phyloP scores from a whole-genome alignment of 257 asterid genomes.

The Solanum acaule region DNA sequence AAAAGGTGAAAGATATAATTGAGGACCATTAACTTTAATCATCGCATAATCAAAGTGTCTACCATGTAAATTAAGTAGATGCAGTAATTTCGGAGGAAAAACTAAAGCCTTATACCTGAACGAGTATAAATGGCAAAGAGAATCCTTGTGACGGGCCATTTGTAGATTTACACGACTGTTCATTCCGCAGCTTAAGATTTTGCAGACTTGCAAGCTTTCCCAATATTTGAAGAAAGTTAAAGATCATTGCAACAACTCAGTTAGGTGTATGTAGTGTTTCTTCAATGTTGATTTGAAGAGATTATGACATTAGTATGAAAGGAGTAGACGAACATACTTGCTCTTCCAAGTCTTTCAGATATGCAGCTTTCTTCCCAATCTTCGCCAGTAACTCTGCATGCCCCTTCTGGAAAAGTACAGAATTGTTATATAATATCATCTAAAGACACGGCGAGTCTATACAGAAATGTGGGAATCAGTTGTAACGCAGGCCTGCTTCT shows the following conservation, averaged over 20 bases:
- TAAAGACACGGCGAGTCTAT: background rate
- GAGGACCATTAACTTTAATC: background rate
- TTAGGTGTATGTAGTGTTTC: background rate
- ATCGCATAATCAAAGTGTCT: background rate
- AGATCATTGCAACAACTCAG: background rate
- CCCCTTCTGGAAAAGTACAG: background rate
- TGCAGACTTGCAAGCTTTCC: slow-evolving; percentile 11
- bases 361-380: slow-evolving; percentile 5
- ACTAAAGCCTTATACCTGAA: background rate
- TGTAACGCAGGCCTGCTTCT: background rate
- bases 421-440: background rate
- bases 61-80: background rate
- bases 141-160: background rate
- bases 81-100: background rate
- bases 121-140: slow-evolving; percentile 12
- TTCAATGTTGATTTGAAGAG: background rate
- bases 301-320: background rate
- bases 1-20: background rate
- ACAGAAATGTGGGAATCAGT: background rate
- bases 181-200: slow-evolving; percentile 6
- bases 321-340: slow-evolving; percentile 6
- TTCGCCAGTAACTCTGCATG: background rate
- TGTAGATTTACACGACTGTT: background rate
- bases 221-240: background rate
- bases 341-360: slow-evolving; percentile 16